phyloP scores from a whole-genome alignment of 257 asterid species.

The Lavandula angustifolia region DNA sequence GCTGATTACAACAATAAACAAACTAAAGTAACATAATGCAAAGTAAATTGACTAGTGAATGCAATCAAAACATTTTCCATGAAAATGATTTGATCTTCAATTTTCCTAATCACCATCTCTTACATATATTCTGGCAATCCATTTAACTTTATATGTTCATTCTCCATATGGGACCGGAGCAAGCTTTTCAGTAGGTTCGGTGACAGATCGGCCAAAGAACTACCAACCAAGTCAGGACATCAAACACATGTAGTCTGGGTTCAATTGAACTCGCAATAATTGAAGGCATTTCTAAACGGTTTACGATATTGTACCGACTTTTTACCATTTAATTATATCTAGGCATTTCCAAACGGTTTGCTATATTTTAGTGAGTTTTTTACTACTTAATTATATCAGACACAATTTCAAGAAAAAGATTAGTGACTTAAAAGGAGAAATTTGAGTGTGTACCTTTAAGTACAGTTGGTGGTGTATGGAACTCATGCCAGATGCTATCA shows the following conservation, averaged over 20 bases:
- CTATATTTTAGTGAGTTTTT: background rate
- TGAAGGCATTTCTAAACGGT: background rate
- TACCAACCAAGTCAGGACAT: background rate
- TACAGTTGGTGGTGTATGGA: slow-evolving; percentile 75
- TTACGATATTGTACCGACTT: background rate
- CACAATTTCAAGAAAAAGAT: background rate
- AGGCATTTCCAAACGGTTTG: background rate
- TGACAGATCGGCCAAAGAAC: no score
- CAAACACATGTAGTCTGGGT: background rate
- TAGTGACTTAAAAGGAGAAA: background rate
- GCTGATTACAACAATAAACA: background rate
- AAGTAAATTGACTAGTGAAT: background rate
- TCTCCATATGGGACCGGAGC: background rate
- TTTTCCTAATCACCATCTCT: background rate
- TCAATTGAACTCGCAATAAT: background rate
- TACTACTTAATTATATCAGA: background rate
- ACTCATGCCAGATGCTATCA: slow-evolving; percentile 74
- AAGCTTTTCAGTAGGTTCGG: no score
- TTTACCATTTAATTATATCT: background rate
- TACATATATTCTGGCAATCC: background rate
- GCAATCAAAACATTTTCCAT: background rate
- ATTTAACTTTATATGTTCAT: background rate
- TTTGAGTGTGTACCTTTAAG: slow-evolving; percentile 58
- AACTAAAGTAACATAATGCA: background rate
- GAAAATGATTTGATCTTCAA: background rate